Conservation (phyloP, 495 filamentous ascomycete genomes). For the Penicillium cosmopolitanum region DNA sequence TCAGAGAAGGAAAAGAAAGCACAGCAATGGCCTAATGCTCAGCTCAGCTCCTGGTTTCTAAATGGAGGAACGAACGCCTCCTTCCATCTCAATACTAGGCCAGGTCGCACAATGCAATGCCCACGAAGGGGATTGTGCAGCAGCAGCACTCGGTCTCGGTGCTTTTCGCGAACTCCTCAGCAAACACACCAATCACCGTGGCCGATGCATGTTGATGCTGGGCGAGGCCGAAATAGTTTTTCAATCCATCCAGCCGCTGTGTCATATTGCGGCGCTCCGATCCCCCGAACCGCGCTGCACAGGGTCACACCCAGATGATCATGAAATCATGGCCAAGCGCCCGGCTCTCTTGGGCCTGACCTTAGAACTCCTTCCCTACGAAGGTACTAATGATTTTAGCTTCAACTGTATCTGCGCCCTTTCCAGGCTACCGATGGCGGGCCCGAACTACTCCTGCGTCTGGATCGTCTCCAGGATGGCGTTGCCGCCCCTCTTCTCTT, state of each 20-base stretch:
- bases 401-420: slow-evolving; percentile 24
- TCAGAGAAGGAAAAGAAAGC: background rate
- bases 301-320: slow-evolving; percentile 14
- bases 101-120: slow-evolving; percentile 15
- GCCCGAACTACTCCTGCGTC: slow-evolving; percentile 22
- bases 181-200: slow-evolving; percentile 14
- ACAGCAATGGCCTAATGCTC: background rate
- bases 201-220: slow-evolving; percentile 1
- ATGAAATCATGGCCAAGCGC: slow-evolving; percentile 2
- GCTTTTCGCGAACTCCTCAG: background rate
- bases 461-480: slow-evolving; percentile 21
- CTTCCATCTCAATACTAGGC: background rate
- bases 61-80: background rate
- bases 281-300: slow-evolving; percentile 16
- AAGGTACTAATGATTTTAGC: slow-evolving; percentile 25
- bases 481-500: slow-evolving; percentile 11
- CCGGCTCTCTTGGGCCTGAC: background rate
- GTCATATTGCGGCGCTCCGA: slow-evolving; percentile 28
- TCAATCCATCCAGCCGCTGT: slow-evolving; percentile 27
- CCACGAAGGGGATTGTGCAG: slow-evolving; percentile 13
- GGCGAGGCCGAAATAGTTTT: slow-evolving; percentile 21
- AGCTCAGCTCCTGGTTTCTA: background rate
- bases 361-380: slow-evolving; percentile 5
- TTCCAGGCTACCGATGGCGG: slow-evolving; percentile 23
- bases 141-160: background rate